phyloP scores from a whole-genome alignment of 2,329 filamentous ascomycete genomes.

The Phialophora chinensis region DNA sequence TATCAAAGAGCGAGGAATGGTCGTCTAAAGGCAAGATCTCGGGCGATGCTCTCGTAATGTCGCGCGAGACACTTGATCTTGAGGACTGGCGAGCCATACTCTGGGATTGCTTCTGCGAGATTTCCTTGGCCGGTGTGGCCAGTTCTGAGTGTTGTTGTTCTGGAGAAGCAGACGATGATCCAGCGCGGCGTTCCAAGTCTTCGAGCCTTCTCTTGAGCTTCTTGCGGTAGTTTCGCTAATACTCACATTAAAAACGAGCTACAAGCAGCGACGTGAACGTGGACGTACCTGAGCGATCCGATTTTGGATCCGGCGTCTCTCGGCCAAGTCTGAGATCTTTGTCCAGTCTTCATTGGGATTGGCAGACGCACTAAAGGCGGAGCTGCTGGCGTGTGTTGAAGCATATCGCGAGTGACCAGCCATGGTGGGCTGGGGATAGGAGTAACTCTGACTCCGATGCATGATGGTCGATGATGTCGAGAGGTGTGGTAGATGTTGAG shows the following conservation, averaged over 20 bases:
- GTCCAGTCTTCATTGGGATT: conserved; percentile 99
- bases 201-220: conserved; percentile 72
- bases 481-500: not conserved
- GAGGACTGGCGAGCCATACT: conserved; percentile 35
- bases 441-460: conserved; percentile 39
- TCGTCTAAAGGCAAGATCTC: conserved; percentile 38
- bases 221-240: conserved; percentile 56
- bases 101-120: conserved; percentile 34
- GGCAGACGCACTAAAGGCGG: conserved; percentile 90
- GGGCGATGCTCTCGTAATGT: conserved; percentile 36
- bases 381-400: conserved; percentile 76
- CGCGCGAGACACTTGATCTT: conserved; percentile 30
- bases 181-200: conserved; percentile 67
- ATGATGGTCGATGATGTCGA: conserved; percentile 23
- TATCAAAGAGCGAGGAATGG: conserved; percentile 34
- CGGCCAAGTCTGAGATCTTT: conserved; percentile 95
- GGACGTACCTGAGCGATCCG: conserved; percentile 76
- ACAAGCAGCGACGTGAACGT: conserved; percentile 32
- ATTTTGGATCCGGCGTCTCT: conserved; percentile 93
- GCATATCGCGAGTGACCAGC: conserved; percentile 38
- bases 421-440: conserved; percentile 35
- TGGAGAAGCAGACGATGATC: conserved; percentile 66
- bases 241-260: conserved; percentile 38
- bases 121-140: conserved; percentile 44
- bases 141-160: conserved; percentile 64